Conservation (phyloP, 768 basidiomycete species). For the Lactarius hatsudake region DNA sequence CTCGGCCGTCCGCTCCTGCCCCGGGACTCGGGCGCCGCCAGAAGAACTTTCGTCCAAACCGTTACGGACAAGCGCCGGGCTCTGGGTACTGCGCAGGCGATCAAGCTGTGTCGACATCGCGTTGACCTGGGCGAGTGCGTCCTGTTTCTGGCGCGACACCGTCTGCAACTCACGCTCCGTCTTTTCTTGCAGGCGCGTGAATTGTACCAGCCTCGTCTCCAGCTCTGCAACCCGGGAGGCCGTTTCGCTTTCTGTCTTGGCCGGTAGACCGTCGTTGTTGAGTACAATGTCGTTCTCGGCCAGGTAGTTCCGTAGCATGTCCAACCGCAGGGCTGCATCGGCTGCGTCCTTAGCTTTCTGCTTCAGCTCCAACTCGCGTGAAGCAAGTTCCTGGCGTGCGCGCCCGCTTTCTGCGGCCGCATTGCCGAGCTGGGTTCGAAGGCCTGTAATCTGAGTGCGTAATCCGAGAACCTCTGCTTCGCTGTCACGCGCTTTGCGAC, state of each 20-base stretch:
- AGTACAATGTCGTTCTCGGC: conserved; percentile 82
- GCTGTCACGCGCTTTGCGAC: conserved; percentile 56
- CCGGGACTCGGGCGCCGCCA: conserved; percentile 50
- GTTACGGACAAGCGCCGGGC: conserved; percentile 41
- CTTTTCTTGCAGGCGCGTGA: conserved; percentile 66
- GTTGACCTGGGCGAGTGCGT: conserved; percentile 68
- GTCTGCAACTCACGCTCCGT: conserved; percentile 74
- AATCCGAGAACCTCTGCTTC: conserved; percentile 63
- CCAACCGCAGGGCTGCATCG: conserved; percentile 69
- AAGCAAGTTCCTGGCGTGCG: conserved; percentile 63
- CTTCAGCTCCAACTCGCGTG: conserved; percentile 60
- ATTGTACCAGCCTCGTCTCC: conserved; percentile 74
- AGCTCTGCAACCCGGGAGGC: conserved; percentile 62
- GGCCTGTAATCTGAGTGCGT: conserved; percentile 67
- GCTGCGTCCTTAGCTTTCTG: conserved; percentile 64
- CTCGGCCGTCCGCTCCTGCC: conserved; percentile 74
- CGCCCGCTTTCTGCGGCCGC: conserved; percentile 67
- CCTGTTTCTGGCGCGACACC: conserved; percentile 62
- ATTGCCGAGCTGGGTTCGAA: conserved; percentile 70
- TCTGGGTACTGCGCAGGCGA: conserved; percentile 56
- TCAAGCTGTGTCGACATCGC: conserved; percentile 67
- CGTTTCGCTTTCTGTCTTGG: conserved; percentile 38
- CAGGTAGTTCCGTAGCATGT: conserved; percentile 80
- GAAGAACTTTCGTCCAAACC: conserved; percentile 34
- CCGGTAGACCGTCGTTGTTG: conserved; percentile 66